A percentile compares a stretch with the other conserved stretches of the same genome.
These are phyloP conservation scores for Adansonia rubrostipa DNA, from an alignment of 441 rosid genomes.

Conservation along the genomic window DNA sequence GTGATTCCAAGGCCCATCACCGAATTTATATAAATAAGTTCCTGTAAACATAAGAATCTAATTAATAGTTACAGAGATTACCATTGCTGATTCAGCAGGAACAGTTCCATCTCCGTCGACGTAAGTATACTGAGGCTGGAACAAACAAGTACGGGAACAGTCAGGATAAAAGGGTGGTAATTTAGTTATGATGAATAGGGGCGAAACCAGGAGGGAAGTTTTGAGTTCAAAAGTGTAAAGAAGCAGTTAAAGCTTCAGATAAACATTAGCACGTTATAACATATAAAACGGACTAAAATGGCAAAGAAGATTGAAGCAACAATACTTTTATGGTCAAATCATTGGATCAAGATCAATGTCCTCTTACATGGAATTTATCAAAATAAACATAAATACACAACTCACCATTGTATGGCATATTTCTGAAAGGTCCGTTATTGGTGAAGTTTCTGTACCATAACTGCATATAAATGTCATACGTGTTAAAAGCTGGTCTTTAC, in stretches of 20 bases:
- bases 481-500: not conserved
- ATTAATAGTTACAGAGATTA: conserved; percentile 29
- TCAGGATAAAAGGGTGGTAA: not conserved
- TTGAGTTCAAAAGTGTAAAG: not conserved
- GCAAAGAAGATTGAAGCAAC: not conserved
- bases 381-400: conserved; percentile 28
- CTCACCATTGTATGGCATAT: conserved; percentile 81
- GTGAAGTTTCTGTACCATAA: conserved; percentile 77
- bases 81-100: conserved; percentile 84
- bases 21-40: conserved; percentile 11
- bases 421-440: conserved; percentile 73
- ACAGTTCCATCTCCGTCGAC: conserved; percentile 96
- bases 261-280: not conserved
- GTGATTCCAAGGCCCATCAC: not conserved
- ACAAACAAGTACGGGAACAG: conserved; percentile 18
- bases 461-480: conserved; percentile 46
- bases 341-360: not conserved
- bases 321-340: not conserved
- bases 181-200: not conserved
- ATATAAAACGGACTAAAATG: not conserved
- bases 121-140: conserved; percentile 73
- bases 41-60: conserved; percentile 19
- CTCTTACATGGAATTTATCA: conserved; percentile 5
- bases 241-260: not conserved
- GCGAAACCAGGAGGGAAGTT: not conserved